Base-by-base conservation (phyloP, 2,329 filamentous ascomycete species). In the Calonectria honghensis region DNA sequence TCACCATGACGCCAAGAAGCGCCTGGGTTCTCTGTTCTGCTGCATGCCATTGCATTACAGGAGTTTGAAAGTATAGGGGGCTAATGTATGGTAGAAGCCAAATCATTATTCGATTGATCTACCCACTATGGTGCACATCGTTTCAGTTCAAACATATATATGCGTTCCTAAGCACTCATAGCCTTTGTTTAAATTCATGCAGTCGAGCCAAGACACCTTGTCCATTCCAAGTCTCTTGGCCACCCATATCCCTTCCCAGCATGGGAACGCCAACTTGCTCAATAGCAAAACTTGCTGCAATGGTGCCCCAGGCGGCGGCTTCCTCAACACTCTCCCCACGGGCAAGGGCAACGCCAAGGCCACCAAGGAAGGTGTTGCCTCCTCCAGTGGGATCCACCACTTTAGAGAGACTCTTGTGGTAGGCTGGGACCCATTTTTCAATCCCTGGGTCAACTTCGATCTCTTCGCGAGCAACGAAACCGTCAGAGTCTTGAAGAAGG, bases 301-400 rank as follows among this genome's bases (percentile, higher is more conserved):
- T 90, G 59, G 91, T 94, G 6, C 93, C 97, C 91, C 94, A 96
- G 0, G 91, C 88, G 6, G 94, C 93, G 6, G 95, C 96, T 79
- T 95, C 92, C 74, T 93, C 91, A 51, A 94, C 87, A 32, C 84
- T 82, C 78, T 90, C 87, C 1, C 91, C 92, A 68, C 93, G 86
- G 39, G 88, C 92, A 78, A 94, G 85, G 1, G 88, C 92, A 16
- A 93, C 87, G 0, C 88, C 86, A 61, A 92, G 79, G n/a, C 90
- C 90, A 29, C 90, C 90, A 31, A 98, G 87, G 80, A 98, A 98
- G 0, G 94, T 93, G 84, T 99, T 99, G 0, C 97, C 97, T 27
- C 96, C 97, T 13, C 97, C 97, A 0, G 97, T 98, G 0, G 96
- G 96, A 84, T 98, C 97, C n/a, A 97, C 87, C 1, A 98, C 95